These are phyloP conservation scores for Penicillium psychrosexuale DNA, from an alignment of 2,329 filamentous ascomycete genomes.

Conservation along the genomic window DNA sequence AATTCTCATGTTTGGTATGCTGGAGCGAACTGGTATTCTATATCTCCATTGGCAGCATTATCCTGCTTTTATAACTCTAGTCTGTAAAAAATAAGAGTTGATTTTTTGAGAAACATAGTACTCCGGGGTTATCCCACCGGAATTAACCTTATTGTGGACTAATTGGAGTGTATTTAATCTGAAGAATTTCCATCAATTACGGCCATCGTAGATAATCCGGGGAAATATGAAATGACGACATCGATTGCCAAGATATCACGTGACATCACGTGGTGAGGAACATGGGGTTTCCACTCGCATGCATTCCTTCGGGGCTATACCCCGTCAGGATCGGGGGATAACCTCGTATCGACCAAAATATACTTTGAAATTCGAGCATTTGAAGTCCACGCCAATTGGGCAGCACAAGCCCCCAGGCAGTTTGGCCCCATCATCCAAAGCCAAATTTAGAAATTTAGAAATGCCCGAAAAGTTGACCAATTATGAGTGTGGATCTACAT, in stretches of 20 bases:
- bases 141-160: conserved; percentile 21
- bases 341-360: not conserved
- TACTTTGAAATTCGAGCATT: not conserved
- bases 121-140: conserved; percentile 21
- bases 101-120: not conserved
- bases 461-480: not conserved
- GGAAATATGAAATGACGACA: not conserved
- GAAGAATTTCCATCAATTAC: conserved; percentile 16
- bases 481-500: not conserved
- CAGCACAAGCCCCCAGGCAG: not conserved
- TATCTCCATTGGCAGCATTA: not conserved
- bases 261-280: not conserved
- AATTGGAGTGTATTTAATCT: not conserved
- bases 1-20: conserved; percentile 14
- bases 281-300: too few species aligned
- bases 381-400: not conserved
- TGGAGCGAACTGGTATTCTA: not conserved
- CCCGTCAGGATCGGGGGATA: not conserved
- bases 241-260: not conserved
- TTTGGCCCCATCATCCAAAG: not conserved
- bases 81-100: too few species aligned
- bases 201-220: not conserved
- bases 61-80: conserved; percentile 7
- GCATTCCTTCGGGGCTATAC: not conserved
- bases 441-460: conserved; percentile 3